Base-by-base conservation (phyloP, 352 stramenopile species). In the Phytophthora citricola region DNA sequence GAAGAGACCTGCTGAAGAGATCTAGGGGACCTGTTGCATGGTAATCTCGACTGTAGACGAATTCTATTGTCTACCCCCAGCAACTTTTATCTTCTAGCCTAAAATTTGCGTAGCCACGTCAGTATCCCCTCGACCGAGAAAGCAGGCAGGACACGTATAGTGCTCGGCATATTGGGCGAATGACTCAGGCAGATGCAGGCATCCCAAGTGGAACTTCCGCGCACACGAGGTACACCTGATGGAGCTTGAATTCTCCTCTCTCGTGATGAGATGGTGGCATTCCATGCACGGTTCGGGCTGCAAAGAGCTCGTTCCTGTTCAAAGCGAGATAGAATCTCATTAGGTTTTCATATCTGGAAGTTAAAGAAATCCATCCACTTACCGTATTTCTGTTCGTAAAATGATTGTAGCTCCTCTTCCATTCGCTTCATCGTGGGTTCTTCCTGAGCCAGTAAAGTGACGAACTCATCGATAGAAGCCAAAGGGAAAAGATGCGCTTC, bases 401-500 rank as follows among this genome's bases (percentile, higher is more conserved):
- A 81, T 2, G 41, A 41, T 63, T 77, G 70, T 14, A 89, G 24
- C 4, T 51, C 45, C 27, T 74, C 44, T 58, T 92, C 78, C 15
- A 90, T 71, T 29, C 49, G 63, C 39, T 57, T 24, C 10, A 89
- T 43, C 32, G 52, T 59, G 12, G 66, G 22, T 29, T 87, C 79
- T 46, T 80, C 71, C 15, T 51, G 34, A n/a, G 73, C 56, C 2
- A 90, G 50, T 20, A 40, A 40, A 0, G 22, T 9, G 26, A 83
- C 49, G 44, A 91, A 83, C 1, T 62, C 56, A 15, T 76, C 49
- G 4, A 90, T 31, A 1, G 70, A 79, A 24, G 69, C 73, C 17
- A 93, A 66, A 9, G 85, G 81, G 45, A 81, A 91, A 14, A 93
- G 69, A 50, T 93, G 82, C 17, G 73, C 69, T 65, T 93, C 82